A percentile compares a stretch with the other conserved stretches of the same genome.
Evolutionary conservation across 164 flowering plant genomes (phyloP).

Genomic region (Stephania yunnanensis): DNA sequence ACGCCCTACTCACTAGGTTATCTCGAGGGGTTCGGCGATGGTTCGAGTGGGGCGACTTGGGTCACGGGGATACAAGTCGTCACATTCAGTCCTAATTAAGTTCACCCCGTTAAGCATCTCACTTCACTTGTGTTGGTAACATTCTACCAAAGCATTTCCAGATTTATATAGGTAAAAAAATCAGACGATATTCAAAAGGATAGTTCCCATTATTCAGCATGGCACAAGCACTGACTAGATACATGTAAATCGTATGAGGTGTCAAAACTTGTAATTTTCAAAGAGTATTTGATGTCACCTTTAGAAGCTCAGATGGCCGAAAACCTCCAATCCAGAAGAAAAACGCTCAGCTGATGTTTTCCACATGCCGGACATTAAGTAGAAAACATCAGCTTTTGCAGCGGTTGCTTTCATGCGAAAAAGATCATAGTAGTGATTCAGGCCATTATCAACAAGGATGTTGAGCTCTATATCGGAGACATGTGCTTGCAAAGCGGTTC

Average conservation of each 20-base stretch:
- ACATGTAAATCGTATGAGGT: not conserved
- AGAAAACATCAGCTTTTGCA: constrained; percentile 82
- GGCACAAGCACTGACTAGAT: not conserved
- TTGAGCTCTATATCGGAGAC: constrained; percentile 33
- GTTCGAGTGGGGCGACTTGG: no score
- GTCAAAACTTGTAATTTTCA: not conserved
- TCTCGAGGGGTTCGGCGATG: no score
- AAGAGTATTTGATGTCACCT: constrained; percentile 37
- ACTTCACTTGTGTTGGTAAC: not conserved
- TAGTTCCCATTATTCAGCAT: not conserved
- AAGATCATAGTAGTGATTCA: constrained; percentile 70
- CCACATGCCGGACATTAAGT: constrained; percentile 89
- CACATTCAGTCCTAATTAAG: not conserved
- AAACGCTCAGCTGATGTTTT: constrained; percentile 75
- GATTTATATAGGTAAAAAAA: not conserved
- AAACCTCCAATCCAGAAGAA: constrained; percentile 97
- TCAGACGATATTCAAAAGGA: not conserved
- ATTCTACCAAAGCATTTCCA: not conserved
- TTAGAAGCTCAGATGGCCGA: constrained; percentile 90
- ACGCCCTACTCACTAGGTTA: no score
- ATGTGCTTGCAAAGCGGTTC: constrained; percentile 55
- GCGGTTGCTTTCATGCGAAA: constrained; percentile 71
- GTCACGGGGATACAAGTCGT: no score
- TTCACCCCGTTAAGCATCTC: not conserved
- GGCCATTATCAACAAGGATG: constrained; percentile 53